Evolutionary conservation across 371 early-diverging fungal species (phyloP).

Genomic region (Thermomucor indicae-seudaticae): DNA sequence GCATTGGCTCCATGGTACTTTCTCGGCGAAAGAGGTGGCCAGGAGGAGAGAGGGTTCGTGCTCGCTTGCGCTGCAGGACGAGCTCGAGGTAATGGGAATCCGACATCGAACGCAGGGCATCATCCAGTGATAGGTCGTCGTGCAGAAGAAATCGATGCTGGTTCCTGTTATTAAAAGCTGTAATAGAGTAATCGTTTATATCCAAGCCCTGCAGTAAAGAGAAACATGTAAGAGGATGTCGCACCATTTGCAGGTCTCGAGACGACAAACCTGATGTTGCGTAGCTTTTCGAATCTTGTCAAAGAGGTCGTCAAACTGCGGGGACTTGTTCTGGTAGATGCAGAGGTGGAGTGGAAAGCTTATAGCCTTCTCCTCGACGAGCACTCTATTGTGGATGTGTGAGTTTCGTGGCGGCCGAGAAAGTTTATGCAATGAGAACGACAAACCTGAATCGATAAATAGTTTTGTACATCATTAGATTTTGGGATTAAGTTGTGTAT

Average conservation of each 20-base stretch:
- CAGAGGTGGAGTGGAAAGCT: slow-evolving; percentile 30
- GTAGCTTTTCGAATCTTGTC: slow-evolving; percentile 25
- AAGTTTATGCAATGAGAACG: neutral
- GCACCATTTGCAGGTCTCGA: neutral
- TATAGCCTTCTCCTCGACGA: slow-evolving; percentile 23
- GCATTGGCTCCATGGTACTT: neutral
- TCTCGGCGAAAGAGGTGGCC: slow-evolving; percentile 2
- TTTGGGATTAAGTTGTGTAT: neutral
- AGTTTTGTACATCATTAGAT: slow-evolving; percentile 21
- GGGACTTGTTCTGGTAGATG: slow-evolving; percentile 26
- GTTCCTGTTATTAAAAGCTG: neutral
- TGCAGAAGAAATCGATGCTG: slow-evolving; percentile 8
- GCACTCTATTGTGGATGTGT: slow-evolving; percentile 17
- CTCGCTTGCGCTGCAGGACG: slow-evolving; percentile 24
- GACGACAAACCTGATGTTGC: slow-evolving; percentile 11
- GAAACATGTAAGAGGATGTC: neutral
- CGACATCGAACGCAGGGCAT: slow-evolving; percentile 17
- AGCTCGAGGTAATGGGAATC: slow-evolving; percentile 28
- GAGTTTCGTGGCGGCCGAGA: neutral
- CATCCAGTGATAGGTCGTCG: slow-evolving; percentile 26
- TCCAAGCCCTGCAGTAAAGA: slow-evolving; percentile 14
- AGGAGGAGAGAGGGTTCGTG: slow-evolving; percentile 9
- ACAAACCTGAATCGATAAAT: slow-evolving; percentile 26
- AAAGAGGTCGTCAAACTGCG: slow-evolving; percentile 30
- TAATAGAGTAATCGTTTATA: slow-evolving; percentile 26